Evolutionary conservation across 2,329 filamentous ascomycete genomes (phyloP).

Genomic region (Paradendryphiella salina): DNA sequence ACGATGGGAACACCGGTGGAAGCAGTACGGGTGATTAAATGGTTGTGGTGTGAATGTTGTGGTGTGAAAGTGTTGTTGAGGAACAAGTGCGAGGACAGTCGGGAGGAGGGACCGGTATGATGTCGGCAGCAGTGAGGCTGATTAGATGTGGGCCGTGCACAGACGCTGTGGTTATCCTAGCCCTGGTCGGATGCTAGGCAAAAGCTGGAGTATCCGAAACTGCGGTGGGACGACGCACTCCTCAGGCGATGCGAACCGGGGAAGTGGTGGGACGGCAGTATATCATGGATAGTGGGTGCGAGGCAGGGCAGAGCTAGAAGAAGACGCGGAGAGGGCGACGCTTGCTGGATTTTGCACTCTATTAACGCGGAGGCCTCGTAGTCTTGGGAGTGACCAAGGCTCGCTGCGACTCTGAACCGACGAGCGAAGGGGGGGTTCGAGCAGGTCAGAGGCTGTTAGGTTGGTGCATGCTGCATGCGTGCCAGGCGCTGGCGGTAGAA

Average conservation of each 20-base stretch:
- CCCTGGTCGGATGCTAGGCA: slow-evolving; percentile 13
- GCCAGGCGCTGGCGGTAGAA: slow-evolving; percentile 16
- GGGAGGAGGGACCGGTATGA: slow-evolving; percentile 21
- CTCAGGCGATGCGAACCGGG: slow-evolving; percentile 14
- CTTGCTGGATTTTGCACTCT: slow-evolving; percentile 15
- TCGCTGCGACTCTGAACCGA: slow-evolving; percentile 18
- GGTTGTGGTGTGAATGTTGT: slow-evolving; percentile 3
- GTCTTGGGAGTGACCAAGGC: slow-evolving; percentile 3
- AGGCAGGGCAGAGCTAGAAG: slow-evolving; percentile 26
- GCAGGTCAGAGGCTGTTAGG: slow-evolving; percentile 4
- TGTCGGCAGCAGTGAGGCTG: slow-evolving; percentile 28
- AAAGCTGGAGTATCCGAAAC: slow-evolving; percentile 15
- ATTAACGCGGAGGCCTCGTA: slow-evolving; percentile 13
- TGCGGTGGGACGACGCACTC: slow-evolving; percentile 12
- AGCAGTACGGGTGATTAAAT: not conserved
- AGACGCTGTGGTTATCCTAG: slow-evolving; percentile 11
- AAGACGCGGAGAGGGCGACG: slow-evolving; percentile 32
- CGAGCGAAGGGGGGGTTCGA: slow-evolving; percentile 7
- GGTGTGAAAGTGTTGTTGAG: slow-evolving; percentile 6
- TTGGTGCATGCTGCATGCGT: slow-evolving; percentile 3
- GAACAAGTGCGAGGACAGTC: slow-evolving; percentile 11
- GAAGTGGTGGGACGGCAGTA: slow-evolving; percentile 8
- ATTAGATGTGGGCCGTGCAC: slow-evolving; percentile 20
- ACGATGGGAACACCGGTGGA: too few species aligned
- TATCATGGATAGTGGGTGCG: slow-evolving; percentile 1